phyloP scores from a whole-genome alignment of 1,284 basidiomycete genomes.

The Golubevia pallescens region DNA sequence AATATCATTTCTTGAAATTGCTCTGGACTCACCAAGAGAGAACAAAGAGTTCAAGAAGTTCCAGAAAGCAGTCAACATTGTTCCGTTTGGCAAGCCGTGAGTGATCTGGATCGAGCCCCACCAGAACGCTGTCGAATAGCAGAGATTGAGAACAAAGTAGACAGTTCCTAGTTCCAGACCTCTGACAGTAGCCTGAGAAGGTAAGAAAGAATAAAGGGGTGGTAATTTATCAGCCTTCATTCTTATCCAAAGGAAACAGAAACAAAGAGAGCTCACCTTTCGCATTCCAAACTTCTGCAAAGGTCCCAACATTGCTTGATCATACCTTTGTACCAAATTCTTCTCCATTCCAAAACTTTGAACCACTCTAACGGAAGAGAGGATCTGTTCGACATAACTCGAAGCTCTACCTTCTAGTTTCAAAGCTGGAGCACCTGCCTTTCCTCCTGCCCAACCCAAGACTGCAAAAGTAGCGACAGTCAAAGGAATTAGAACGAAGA shows the following conservation, averaged over 20 bases:
- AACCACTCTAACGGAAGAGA: slow-evolving; percentile 65
- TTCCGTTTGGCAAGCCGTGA: slow-evolving; percentile 31
- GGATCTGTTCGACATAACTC: slow-evolving; percentile 66
- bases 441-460: slow-evolving; percentile 56
- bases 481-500: slow-evolving; percentile 65
- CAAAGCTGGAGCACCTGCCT: slow-evolving; percentile 46
- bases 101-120: slow-evolving; percentile 41
- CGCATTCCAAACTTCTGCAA: slow-evolving; percentile 55
- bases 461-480: slow-evolving; percentile 52
- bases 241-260: too few species aligned
- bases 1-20: neutral
- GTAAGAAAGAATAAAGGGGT: too few species aligned
- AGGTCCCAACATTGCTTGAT: slow-evolving; percentile 55
- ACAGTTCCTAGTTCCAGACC: slow-evolving; percentile 38
- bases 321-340: slow-evolving; percentile 58
- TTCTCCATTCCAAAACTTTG: slow-evolving; percentile 65
- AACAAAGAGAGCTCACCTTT: too few species aligned
- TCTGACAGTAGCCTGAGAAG: slow-evolving; percentile 5
- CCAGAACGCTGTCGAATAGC: slow-evolving; percentile 49
- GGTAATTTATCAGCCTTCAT: too few species aligned
- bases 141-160: slow-evolving; percentile 40
- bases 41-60: slow-evolving; percentile 56
- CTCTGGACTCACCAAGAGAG: slow-evolving; percentile 16
- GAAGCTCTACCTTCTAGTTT: slow-evolving; percentile 64
- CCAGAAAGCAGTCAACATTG: slow-evolving; percentile 51